Evolutionary conservation across 495 filamentous ascomycete genomes (phyloP).

Genomic region (Penicillium desertorum): DNA sequence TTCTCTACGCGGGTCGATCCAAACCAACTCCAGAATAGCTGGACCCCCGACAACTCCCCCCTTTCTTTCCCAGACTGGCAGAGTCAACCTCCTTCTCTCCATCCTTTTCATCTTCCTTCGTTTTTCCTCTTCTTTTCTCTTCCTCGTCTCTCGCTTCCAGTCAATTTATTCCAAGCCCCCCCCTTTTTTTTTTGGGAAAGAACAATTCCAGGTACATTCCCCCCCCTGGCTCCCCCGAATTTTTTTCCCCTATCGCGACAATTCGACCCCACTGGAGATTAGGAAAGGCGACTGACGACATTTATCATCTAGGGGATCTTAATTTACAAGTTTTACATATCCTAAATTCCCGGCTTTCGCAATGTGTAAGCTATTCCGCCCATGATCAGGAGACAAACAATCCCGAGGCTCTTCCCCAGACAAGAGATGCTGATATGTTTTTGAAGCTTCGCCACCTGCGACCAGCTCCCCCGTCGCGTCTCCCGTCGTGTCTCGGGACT

Average conservation of each 20-base stretch:
- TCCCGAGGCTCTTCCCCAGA: constrained; percentile 11
- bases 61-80: constrained; percentile 38
- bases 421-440: constrained; percentile 31
- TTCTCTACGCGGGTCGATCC: constrained; percentile 20
- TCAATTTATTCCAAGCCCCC: not conserved
- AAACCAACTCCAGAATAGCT: constrained; percentile 29
- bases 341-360: constrained; percentile 26
- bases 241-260: constrained; percentile 14
- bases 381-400: constrained; percentile 17
- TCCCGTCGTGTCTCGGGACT: constrained; percentile 36
- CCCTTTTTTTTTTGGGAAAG: constrained; percentile 1
- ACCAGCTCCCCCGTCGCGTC: constrained; percentile 42
- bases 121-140: constrained; percentile 24
- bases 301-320: constrained; percentile 34
- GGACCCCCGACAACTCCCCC: constrained; percentile 18
- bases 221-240: constrained; percentile 15
- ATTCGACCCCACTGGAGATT: constrained; percentile 13
- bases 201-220: constrained; percentile 21
- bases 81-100: constrained; percentile 19
- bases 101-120: constrained; percentile 20
- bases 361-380: constrained; percentile 45
- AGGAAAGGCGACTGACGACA: constrained; percentile 12
- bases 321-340: constrained; percentile 9
- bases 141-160: constrained; percentile 12
- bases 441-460: constrained; percentile 42